phyloP scores from a whole-genome alignment of 2,329 filamentous ascomycete genomes.

The Neopestalotiopsis clavispora region DNA sequence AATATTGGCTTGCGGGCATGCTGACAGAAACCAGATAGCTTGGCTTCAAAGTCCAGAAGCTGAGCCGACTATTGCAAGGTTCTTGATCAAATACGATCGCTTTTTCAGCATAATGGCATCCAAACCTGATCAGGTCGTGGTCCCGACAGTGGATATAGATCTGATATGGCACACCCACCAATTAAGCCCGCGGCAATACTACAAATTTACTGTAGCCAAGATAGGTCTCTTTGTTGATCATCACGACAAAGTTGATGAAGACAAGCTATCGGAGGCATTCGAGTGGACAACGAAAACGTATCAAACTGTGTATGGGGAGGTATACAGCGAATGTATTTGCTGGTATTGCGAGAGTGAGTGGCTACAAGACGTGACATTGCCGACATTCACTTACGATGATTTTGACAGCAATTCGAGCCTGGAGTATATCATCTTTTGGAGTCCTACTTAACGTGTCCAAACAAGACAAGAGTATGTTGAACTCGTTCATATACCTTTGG shows the following conservation, averaged over 20 bases:
- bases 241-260: conserved; percentile 12
- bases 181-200: conserved; percentile 9
- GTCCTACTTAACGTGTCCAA: conserved; percentile 9
- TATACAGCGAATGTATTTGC: conserved; percentile 8
- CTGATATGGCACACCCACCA: conserved; percentile 10
- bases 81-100: conserved; percentile 4
- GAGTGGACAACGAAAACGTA: conserved; percentile 13
- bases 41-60: conserved; percentile 14
- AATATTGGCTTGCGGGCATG: background rate
- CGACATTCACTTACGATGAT: background rate
- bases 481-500: background rate
- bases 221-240: conserved; percentile 4
- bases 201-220: background rate
- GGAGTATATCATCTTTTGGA: conserved; percentile 8
- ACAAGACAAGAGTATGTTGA: conserved; percentile 8
- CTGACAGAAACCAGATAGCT: conserved; percentile 6
- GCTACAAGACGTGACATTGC: background rate
- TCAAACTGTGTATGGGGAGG: conserved; percentile 2
- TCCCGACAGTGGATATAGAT: conserved; percentile 11
- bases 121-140: conserved; percentile 5
- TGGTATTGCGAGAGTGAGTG: conserved; percentile 13
- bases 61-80: background rate
- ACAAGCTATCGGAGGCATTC: conserved; percentile 6
- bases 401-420: conserved; percentile 9
- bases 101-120: conserved; percentile 6